A percentile compares a stretch with the other conserved stretches of the same genome.
Evolutionary conservation across 345 rosid species (phyloP).

Genomic region (Bretschneidera sinensis): DNA sequence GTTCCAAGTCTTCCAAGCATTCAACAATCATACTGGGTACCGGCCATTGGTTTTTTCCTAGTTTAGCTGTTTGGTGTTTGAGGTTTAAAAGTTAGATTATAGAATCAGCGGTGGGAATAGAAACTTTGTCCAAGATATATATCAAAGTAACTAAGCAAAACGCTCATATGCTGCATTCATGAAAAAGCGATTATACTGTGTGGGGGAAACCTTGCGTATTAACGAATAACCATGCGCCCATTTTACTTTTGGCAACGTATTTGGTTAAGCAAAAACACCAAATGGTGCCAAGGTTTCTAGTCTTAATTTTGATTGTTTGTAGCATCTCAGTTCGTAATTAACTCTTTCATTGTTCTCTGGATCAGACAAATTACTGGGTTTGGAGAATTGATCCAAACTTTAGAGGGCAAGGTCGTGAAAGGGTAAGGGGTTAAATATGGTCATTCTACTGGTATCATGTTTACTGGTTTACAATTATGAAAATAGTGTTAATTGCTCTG

Average conservation of each 20-base stretch:
- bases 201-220: too few relatives aligned
- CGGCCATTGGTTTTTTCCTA: too few relatives aligned
- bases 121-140: too few relatives aligned
- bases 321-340: slow-evolving; percentile 10
- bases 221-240: neutral
- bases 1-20: too few relatives aligned
- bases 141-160: too few relatives aligned
- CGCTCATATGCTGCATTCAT: too few relatives aligned
- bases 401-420: slow-evolving; percentile 51
- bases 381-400: slow-evolving; percentile 73
- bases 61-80: neutral
- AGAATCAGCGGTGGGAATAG: too few relatives aligned
- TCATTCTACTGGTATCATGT: slow-evolving; percentile 10
- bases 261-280: neutral
- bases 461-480: neutral
- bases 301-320: slow-evolving; percentile 3
- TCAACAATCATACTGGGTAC: too few relatives aligned
- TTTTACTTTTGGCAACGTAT: neutral
- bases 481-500: slow-evolving; percentile 3
- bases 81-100: too few relatives aligned
- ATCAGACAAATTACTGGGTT: slow-evolving; percentile 71
- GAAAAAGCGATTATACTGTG: too few relatives aligned
- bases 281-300: neutral
- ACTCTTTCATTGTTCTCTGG: slow-evolving; percentile 12
- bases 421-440: slow-evolving; percentile 38